Percentiles rank a stretch among this genome's conserved stretches.
Evolutionary conservation across 169 alveolate species (phyloP).

Genomic region (Plasmodium berghei): DNA sequence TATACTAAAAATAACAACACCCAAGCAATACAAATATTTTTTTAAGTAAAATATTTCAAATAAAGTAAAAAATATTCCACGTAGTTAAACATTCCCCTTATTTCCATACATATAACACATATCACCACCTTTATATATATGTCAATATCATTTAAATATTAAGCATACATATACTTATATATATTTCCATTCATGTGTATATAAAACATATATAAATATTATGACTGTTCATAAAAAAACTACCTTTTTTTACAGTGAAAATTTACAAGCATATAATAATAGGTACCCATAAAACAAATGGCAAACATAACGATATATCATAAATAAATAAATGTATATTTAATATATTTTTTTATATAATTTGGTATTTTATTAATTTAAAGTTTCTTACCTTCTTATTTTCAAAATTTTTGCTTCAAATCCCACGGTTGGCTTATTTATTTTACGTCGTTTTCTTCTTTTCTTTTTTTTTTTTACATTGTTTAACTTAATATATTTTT

Average conservation of each 20-base stretch:
- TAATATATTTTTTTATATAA: not conserved
- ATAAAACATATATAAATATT: not conserved
- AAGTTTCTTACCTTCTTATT: slow-evolving; percentile 40
- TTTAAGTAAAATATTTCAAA: not conserved
- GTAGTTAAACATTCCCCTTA: no score
- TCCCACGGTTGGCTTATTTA: slow-evolving; percentile 70
- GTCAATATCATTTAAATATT: no score
- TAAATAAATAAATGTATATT: slow-evolving; percentile 9
- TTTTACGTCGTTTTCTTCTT: slow-evolving; percentile 10
- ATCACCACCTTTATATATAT: no score
- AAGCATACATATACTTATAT: not conserved
- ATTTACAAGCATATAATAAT: not conserved
- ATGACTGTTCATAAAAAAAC: not conserved
- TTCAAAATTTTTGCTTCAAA: slow-evolving; percentile 65
- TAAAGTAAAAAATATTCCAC: not conserved
- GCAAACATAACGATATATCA: not conserved
- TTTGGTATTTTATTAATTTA: slow-evolving; percentile 5
- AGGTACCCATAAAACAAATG: not conserved
- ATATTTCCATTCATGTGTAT: not conserved
- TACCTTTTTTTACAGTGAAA: not conserved
- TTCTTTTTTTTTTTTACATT: slow-evolving; percentile 14
- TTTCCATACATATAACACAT: no score
- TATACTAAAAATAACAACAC: slow-evolving; percentile 6
- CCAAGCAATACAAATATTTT: not conserved
- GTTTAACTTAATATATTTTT: not conserved